phyloP scores from a whole-genome alignment of 2,329 filamentous ascomycete species.

The Thielaviopsis euricoi region DNA sequence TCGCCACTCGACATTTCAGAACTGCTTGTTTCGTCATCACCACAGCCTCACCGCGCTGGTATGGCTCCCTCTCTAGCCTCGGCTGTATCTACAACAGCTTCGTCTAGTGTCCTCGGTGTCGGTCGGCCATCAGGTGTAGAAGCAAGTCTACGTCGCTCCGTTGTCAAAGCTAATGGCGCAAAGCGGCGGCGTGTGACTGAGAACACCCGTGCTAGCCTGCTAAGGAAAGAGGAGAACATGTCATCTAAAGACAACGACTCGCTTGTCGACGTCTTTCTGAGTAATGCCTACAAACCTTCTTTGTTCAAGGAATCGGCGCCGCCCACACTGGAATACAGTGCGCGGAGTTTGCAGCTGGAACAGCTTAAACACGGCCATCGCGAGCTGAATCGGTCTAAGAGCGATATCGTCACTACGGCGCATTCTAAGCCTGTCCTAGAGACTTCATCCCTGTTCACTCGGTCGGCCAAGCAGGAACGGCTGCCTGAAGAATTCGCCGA shows the following conservation, averaged over 20 bases:
- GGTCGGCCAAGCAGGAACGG: neutral
- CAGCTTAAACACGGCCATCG: neutral
- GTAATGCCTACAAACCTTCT: slow-evolving; percentile 5
- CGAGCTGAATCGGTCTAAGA: slow-evolving; percentile 6
- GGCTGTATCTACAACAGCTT: neutral
- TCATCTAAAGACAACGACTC: neutral
- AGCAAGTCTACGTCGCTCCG: slow-evolving; percentile 3
- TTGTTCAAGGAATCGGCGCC: neutral
- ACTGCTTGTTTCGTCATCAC: slow-evolving; percentile 40
- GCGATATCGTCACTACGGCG: neutral
- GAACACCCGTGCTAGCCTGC: slow-evolving; percentile 6
- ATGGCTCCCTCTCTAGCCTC: neutral
- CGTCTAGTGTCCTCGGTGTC: neutral
- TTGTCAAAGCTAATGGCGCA: slow-evolving; percentile 5
- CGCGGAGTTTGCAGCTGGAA: neutral
- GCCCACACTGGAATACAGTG: neutral
- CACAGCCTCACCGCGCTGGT: slow-evolving; percentile 31
- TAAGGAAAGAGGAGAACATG: neutral
- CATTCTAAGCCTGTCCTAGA: neutral
- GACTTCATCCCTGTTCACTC: neutral
- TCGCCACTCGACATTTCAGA: slow-evolving; percentile 8
- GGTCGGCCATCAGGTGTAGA: neutral
- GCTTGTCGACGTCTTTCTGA: slow-evolving; percentile 11
- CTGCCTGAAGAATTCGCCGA: slow-evolving; percentile 5
- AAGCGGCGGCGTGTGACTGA: slow-evolving; percentile 7